phyloP scores from a whole-genome alignment of 2,329 filamentous ascomycete species.

The Biscogniauxia mediterranea region DNA sequence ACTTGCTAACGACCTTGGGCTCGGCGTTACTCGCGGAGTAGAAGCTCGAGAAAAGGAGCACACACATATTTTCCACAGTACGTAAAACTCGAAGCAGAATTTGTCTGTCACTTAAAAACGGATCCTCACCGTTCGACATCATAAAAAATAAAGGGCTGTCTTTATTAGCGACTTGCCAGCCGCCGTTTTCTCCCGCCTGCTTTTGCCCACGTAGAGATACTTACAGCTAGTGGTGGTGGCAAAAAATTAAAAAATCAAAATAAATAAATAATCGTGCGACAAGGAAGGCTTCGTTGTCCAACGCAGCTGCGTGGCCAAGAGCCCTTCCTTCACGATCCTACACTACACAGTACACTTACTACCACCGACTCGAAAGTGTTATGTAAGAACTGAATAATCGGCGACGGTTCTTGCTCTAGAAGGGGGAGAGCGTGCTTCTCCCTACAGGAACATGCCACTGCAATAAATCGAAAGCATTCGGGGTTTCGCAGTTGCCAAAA shows the following conservation, averaged over 20 bases:
- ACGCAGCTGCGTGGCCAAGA: not conserved
- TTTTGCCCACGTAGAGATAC: not conserved
- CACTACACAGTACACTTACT: not conserved
- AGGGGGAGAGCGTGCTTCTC: not conserved
- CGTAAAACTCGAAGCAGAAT: not conserved
- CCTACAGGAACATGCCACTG: not conserved
- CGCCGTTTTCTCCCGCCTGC: not conserved
- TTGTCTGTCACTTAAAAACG: not conserved
- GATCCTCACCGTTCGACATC: not conserved
- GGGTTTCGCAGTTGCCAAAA: not conserved
- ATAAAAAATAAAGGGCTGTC: not conserved
- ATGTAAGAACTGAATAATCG: not conserved
- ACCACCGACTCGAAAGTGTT: not conserved
- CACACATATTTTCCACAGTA: not conserved
- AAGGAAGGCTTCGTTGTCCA: not conserved
- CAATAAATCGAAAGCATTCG: not conserved
- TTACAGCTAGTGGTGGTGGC: not conserved
- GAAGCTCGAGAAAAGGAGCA: not conserved
- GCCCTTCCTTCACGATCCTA: not conserved
- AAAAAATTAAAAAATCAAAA: no score
- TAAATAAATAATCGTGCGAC: not conserved
- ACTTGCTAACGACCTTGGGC: slow-evolving; percentile 9
- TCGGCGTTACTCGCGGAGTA: slow-evolving; percentile 9
- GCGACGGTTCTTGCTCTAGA: not conserved
- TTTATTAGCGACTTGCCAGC: not conserved